These are phyloP conservation scores for Penicillium malachiteum DNA, from an alignment of 495 filamentous ascomycete species.

Conservation along the genomic window DNA sequence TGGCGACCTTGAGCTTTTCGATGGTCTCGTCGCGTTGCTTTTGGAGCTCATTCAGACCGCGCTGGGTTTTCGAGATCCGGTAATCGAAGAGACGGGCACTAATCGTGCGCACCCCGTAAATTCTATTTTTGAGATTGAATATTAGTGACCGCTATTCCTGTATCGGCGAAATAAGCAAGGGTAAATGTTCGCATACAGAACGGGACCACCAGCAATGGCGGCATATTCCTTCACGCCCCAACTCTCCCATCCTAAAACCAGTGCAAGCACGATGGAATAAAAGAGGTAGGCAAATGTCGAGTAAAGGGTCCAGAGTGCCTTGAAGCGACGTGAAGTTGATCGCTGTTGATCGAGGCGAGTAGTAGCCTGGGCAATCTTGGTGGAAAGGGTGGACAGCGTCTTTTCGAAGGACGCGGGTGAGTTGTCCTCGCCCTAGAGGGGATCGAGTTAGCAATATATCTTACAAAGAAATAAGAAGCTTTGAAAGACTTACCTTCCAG, in stretches of 20 bases:
- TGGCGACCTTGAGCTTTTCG: slow-evolving; percentile 88
- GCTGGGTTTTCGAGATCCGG: slow-evolving; percentile 66
- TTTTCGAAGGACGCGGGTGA: slow-evolving; percentile 94
- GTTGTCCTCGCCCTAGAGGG: slow-evolving; percentile 66
- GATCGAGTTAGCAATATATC: slow-evolving; percentile 6
- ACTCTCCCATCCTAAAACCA: slow-evolving; percentile 83
- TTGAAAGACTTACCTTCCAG: slow-evolving; percentile 56
- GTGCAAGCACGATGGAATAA: slow-evolving; percentile 70
- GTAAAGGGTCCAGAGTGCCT: slow-evolving; percentile 86
- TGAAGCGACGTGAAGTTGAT: slow-evolving; percentile 70
- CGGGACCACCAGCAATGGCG: slow-evolving; percentile 73
- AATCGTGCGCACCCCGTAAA: slow-evolving; percentile 62
- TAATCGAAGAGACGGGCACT: slow-evolving; percentile 74
- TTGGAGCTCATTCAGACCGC: slow-evolving; percentile 69
- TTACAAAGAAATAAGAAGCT: neutral
- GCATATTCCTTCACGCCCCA: slow-evolving; percentile 74
- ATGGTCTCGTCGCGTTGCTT: slow-evolving; percentile 82
- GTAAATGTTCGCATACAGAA: slow-evolving; percentile 55
- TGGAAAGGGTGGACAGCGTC: slow-evolving; percentile 73
- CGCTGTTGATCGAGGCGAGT: slow-evolving; percentile 69
- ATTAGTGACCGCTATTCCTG: neutral
- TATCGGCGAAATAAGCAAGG: neutral
- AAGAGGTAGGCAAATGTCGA: slow-evolving; percentile 86
- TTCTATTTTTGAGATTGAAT: slow-evolving; percentile 38
- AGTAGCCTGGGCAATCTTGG: slow-evolving; percentile 73